Evolutionary conservation across 1,284 basidiomycete genomes (phyloP), one percentile per base, ranked within the genome.

Genomic region (Cystobasidium pallidum): DNA sequence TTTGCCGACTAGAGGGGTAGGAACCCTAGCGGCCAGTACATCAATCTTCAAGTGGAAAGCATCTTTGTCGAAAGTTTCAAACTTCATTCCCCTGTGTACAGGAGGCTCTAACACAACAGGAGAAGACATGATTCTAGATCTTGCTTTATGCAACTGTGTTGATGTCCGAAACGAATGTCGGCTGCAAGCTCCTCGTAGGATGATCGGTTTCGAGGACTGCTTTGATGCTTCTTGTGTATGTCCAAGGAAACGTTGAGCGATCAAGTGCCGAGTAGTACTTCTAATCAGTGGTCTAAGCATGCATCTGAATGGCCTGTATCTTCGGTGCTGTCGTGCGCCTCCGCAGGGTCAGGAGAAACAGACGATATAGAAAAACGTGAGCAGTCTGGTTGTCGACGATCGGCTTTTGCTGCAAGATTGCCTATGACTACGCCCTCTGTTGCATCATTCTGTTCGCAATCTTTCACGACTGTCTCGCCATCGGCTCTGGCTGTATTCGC

Each of bases 71-170:
- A 68, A 49, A 30, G 36, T 41, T 24, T 70, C 57, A 39, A 61
- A 45, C 3, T 24, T 70, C 30, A 51, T 61, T 7, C 67, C 57
- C 24, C 45, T 24, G 10, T 58, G 30, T 10, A 62, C 26, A 36
- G 67, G 67, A 32, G 67, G 67, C 49, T 70, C 55, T 28, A 70
- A 15, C 28, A 39, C 28, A 17, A 59, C 30, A n/a, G 58, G 57
- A 39, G 43, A 34, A 11, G 62, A n/a, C 62, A 64, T 64, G n/a
- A 41, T 51, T 36, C 26, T 49, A 36, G 62, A 36, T 17, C 47
- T 64, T 47, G 45, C 26, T 32, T 61, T 28, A 2, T 36, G 39
- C 39, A 61, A 24, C n/a, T 26, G 21, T 11, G n/a, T 43, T 34
- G 62, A 15, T 26, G 26, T 51, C 10, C 32, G 49, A n/a, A 30